These are phyloP conservation scores for Crithidia acanthocephali DNA, from an alignment of 208 protist species.

Conservation along the genomic window DNA sequence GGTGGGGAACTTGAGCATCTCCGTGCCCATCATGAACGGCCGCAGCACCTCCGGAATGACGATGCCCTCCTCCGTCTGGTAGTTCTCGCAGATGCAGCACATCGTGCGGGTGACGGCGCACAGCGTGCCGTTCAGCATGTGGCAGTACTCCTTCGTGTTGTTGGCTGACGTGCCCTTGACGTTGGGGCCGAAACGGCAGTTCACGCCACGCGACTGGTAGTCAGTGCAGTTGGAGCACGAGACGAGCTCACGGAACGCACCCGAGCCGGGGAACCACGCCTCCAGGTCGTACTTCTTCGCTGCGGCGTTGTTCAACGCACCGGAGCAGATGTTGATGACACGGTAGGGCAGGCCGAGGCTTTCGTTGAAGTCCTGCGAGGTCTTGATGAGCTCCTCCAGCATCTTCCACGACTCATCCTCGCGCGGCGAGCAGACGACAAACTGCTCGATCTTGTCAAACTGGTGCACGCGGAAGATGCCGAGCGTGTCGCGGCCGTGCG, in stretches of 20 bases:
- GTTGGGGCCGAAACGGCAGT: slow-evolving; percentile 91
- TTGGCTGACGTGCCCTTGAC: slow-evolving; percentile 64
- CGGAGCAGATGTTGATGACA: slow-evolving; percentile 95
- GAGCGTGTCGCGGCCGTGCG: slow-evolving; percentile 95
- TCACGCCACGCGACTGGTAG: slow-evolving; percentile 97
- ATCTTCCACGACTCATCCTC: slow-evolving; percentile 91
- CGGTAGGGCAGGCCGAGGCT: slow-evolving; percentile 94
- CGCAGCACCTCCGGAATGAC: slow-evolving; percentile 93
- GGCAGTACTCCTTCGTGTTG: slow-evolving; percentile 97
- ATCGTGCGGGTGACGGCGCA: slow-evolving; percentile 98
- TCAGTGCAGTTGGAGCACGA: slow-evolving; percentile 99
- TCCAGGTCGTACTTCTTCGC: slow-evolving; percentile 99
- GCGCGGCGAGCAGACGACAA: slow-evolving; percentile 91
- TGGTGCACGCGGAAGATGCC: slow-evolving; percentile 98
- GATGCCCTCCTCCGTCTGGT: slow-evolving; percentile 97
- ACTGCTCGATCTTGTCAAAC: slow-evolving; percentile 98
- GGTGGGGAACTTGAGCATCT: slow-evolving; percentile 77
- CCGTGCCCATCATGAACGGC: slow-evolving; percentile 89
- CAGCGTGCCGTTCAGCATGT: slow-evolving; percentile 99
- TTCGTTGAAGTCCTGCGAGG: slow-evolving; percentile 95
- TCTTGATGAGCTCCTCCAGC: slow-evolving; percentile 93
- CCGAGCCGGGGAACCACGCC: slow-evolving; percentile 98
- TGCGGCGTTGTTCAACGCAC: slow-evolving; percentile 99
- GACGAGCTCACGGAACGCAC: slow-evolving; percentile 98
- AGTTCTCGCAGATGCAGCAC: slow-evolving; percentile 99